Percentiles rank a stretch among this genome's conserved stretches.
Conservation (phyloP, 2,329 filamentous ascomycete genomes). For the Hypoxylon sp. region DNA sequence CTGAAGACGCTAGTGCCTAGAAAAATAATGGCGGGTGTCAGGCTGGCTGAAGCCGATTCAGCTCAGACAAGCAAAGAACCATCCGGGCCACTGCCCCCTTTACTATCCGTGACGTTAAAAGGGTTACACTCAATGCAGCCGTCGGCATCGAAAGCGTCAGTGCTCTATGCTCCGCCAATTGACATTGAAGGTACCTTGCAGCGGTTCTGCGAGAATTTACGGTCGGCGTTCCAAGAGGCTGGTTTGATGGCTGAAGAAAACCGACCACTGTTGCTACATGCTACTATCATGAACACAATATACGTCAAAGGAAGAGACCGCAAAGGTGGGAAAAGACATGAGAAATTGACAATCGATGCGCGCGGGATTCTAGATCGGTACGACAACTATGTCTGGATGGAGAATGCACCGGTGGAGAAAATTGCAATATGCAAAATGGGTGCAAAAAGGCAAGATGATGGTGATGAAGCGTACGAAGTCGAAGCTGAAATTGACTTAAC, state of each 20-base stretch:
- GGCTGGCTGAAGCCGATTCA: slow-evolving; percentile 5
- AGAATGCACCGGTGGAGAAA: slow-evolving; percentile 70
- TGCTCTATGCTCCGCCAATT: slow-evolving; percentile 70
- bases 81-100: slow-evolving; percentile 16
- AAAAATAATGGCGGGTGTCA: slow-evolving; percentile 50
- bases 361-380: slow-evolving; percentile 66
- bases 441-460: slow-evolving; percentile 70
- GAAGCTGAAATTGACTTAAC: slow-evolving; percentile 56
- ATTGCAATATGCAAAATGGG: slow-evolving; percentile 90
- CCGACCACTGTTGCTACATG: slow-evolving; percentile 77
- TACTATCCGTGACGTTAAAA: slow-evolving; percentile 57
- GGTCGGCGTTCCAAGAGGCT: slow-evolving; percentile 60
- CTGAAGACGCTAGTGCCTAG: slow-evolving; percentile 51
- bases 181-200: slow-evolving; percentile 62
- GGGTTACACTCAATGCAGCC: slow-evolving; percentile 74
- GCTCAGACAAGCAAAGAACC: slow-evolving; percentile 24
- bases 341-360: slow-evolving; percentile 62
- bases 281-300: slow-evolving; percentile 85
- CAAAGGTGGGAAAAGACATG: slow-evolving; percentile 42
- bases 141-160: slow-evolving; percentile 61
- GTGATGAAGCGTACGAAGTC: slow-evolving; percentile 63
- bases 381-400: slow-evolving; percentile 74
- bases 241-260: slow-evolving; percentile 66
- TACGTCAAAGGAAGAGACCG: slow-evolving; percentile 65
- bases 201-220: slow-evolving; percentile 65